phyloP scores from a whole-genome alignment of 2,329 filamentous ascomycete species.

The Microcera coccophila region DNA sequence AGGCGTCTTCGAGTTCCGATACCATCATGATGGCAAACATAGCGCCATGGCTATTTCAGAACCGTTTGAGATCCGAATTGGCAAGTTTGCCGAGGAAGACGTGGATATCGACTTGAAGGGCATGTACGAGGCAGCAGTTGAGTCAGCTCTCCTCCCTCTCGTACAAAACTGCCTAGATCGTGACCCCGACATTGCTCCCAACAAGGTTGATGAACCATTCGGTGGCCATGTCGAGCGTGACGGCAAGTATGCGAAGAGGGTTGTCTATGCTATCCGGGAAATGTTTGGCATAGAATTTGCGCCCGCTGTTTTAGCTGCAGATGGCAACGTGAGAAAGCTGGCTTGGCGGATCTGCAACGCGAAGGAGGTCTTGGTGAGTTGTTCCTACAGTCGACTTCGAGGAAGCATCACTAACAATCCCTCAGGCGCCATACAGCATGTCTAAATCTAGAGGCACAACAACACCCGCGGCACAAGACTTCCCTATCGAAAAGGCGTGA shows the following conservation, averaged over 20 bases:
- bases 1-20: constrained; percentile 93
- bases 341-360: constrained; percentile 95
- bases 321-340: constrained; percentile 84
- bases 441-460: constrained; percentile 59
- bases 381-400: neutral
- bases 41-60: constrained; percentile 91
- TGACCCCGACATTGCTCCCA: constrained; percentile 85
- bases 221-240: constrained; percentile 82
- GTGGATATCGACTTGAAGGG: constrained; percentile 57
- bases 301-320: constrained; percentile 83
- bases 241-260: constrained; percentile 80
- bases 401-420: neutral
- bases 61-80: constrained; percentile 86
- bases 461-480: constrained; percentile 51
- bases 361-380: constrained; percentile 83
- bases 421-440: constrained; percentile 68
- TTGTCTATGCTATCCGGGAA: constrained; percentile 90
- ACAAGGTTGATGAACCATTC: constrained; percentile 73
- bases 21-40: constrained; percentile 90
- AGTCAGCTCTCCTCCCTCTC: constrained; percentile 73
- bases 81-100: constrained; percentile 74
- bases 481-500: constrained; percentile 27
- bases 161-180: constrained; percentile 90
- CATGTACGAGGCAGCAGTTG: constrained; percentile 65
- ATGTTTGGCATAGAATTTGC: constrained; percentile 98